Percentiles rank a stretch among this genome's conserved stretches.
Conservation (phyloP, 768 basidiomycete genomes). For the Rhodotorula sphaerocarpa region DNA sequence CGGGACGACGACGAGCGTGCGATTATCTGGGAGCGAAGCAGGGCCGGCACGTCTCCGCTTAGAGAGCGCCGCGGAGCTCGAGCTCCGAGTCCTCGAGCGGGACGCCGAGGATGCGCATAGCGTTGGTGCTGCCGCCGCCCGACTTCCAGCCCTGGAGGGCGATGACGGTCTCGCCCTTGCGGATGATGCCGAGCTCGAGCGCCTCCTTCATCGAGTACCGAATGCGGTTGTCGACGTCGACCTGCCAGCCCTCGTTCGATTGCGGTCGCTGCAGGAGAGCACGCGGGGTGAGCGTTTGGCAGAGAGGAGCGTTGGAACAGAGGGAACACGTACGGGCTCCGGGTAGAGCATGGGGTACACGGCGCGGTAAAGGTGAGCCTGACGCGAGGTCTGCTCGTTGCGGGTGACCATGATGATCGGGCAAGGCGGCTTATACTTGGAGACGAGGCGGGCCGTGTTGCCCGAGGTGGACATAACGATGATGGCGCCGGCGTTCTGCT, state of each 20-base stretch:
- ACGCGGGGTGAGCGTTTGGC: conserved; percentile 90
- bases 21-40: too few relatives aligned
- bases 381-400: conserved; percentile 87
- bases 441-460: conserved; percentile 86
- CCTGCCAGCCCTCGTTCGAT: conserved; percentile 87
- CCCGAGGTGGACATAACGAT: conserved; percentile 87
- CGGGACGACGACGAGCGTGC: too few relatives aligned
- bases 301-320: neutral
- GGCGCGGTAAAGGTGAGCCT: conserved; percentile 92
- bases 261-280: conserved; percentile 88
- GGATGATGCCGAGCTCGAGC: conserved; percentile 73
- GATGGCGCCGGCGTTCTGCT: conserved; percentile 91
- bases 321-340: neutral
- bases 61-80: conserved; percentile 19
- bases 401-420: conserved; percentile 85
- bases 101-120: conserved; percentile 41
- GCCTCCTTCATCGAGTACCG: conserved; percentile 74
- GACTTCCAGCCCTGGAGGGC: conserved; percentile 99
- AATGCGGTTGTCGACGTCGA: conserved; percentile 55
- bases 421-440: conserved; percentile 87
- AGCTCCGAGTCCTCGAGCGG: conserved; percentile 32
- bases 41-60: too few relatives aligned
- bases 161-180: conserved; percentile 76
- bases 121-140: conserved; percentile 91
- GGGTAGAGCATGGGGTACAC: conserved; percentile 96